Evolutionary conservation across 768 basidiomycete species (phyloP).

Genomic region (Multifurca ochricompacta): DNA sequence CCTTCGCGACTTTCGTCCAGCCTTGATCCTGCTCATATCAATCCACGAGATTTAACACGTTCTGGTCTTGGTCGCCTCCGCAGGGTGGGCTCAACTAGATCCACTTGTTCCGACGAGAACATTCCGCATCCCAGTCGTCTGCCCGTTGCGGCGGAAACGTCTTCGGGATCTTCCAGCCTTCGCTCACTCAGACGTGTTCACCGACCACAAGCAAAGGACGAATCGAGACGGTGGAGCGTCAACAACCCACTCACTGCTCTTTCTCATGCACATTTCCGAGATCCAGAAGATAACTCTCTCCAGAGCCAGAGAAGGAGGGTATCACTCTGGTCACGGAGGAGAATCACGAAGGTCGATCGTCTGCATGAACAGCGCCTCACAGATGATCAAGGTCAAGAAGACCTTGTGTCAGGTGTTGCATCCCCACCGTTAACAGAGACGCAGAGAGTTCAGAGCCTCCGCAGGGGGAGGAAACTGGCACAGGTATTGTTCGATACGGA

Average conservation of each 20-base stretch:
- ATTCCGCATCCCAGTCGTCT: background rate
- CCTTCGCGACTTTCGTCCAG: background rate
- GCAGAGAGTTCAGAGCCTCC: constrained; percentile 36
- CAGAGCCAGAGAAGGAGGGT: constrained; percentile 25
- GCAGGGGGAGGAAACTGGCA: constrained; percentile 43
- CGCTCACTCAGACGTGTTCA: background rate
- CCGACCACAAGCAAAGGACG: constrained; percentile 1
- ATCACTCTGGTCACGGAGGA: constrained; percentile 27
- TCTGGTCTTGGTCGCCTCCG: background rate
- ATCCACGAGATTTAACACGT: background rate
- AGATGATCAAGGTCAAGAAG: constrained; percentile 1
- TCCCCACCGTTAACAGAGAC: constrained; percentile 25
- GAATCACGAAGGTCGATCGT: background rate
- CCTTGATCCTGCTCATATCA: background rate
- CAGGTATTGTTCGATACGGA: constrained; percentile 31
- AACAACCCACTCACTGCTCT: background rate
- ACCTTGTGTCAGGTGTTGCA: background rate
- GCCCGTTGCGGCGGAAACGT: constrained; percentile 3
- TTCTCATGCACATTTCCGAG: background rate
- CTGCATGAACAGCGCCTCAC: background rate
- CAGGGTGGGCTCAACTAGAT: background rate
- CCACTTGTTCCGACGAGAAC: background rate
- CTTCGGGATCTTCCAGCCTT: constrained; percentile 2
- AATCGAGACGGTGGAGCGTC: constrained; percentile 3
- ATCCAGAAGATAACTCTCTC: background rate